Conservation (phyloP, 116 monocot genomes). For the Dioscorea cayenensis region DNA sequence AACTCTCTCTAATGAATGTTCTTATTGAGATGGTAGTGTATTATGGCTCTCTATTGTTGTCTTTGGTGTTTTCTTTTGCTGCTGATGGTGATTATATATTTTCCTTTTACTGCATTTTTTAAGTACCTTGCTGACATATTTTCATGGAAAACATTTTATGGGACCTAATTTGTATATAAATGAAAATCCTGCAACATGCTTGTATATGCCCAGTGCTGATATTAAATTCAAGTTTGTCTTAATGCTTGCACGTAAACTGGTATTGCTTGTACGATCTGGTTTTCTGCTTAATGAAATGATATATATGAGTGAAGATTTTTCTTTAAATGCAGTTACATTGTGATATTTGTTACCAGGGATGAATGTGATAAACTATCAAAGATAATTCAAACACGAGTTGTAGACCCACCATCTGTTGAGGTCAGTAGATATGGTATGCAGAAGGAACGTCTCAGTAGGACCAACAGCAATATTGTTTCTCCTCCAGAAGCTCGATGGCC, state of each 20-base stretch:
- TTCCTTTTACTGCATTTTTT: no score
- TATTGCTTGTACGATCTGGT: neutral
- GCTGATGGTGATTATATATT: no score
- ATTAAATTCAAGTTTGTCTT: neutral
- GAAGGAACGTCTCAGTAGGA: slow-evolving; percentile 11
- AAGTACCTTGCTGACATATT: no score
- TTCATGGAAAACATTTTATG: no score
- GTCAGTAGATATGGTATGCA: slow-evolving; percentile 2
- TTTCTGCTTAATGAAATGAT: neutral
- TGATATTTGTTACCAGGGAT: slow-evolving; percentile 28
- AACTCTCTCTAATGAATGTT: neutral
- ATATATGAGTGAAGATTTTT: neutral
- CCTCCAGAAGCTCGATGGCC: slow-evolving; percentile 12
- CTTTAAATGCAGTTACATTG: neutral
- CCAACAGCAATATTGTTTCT: slow-evolving; percentile 1
- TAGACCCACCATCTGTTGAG: slow-evolving; percentile 29
- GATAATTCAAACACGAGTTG: slow-evolving; percentile 51
- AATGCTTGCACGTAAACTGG: neutral
- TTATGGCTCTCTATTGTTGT: no score
- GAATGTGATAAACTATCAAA: slow-evolving; percentile 38
- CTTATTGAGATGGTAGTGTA: neutral
- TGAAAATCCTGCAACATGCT: no score
- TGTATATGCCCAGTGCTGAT: no score
- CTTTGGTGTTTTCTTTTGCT: no score
- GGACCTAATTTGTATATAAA: no score